These are phyloP conservation scores for Garcia nutans DNA, from an alignment of 345 rosid species.

Conservation along the genomic window DNA sequence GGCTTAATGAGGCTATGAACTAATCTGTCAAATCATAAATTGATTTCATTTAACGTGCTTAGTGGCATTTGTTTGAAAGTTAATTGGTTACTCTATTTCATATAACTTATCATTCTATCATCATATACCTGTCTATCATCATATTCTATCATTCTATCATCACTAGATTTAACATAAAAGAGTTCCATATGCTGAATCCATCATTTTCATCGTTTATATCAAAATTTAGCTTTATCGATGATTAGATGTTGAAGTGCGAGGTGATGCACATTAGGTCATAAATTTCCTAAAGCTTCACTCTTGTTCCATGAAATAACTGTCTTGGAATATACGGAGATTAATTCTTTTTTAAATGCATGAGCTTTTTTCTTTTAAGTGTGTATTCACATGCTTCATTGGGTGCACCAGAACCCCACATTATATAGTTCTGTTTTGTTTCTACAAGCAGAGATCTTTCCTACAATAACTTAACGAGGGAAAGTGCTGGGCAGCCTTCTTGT, in stretches of 20 bases:
- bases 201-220: too few species aligned
- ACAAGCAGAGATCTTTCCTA: slow-evolving; percentile 74
- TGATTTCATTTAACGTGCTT: too few species aligned
- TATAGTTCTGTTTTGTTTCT: background rate
- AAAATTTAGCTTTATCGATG: background rate
- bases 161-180: background rate
- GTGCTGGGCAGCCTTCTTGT: slow-evolving; percentile 53
- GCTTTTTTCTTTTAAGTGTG: background rate
- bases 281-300: background rate
- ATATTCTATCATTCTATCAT: background rate
- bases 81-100: too few species aligned
- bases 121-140: too few species aligned
- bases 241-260: background rate
- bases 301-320: background rate
- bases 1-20: too few species aligned
- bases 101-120: too few species aligned
- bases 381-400: background rate
- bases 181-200: background rate
- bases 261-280: background rate
- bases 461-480: slow-evolving; percentile 58
- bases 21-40: too few species aligned
- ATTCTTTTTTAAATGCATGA: background rate
- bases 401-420: background rate
- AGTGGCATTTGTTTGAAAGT: too few species aligned
- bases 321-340: background rate